phyloP scores from a whole-genome alignment of 202 grass and related monocot genomes.

The Hordeum pubiflorum region DNA sequence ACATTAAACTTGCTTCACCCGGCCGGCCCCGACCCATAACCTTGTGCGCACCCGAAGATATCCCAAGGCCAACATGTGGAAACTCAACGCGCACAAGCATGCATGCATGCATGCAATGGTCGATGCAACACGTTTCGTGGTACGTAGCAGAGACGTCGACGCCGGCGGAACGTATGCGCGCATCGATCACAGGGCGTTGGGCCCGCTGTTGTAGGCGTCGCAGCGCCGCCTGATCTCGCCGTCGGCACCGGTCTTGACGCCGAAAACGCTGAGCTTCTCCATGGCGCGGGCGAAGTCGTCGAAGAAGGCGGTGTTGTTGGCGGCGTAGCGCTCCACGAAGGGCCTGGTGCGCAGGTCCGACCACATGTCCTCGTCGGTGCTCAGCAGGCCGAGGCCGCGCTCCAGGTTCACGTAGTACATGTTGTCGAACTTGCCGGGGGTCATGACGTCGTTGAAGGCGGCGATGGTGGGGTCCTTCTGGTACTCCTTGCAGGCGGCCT shows the following conservation, averaged over 20 bases:
- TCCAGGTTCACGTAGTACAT: constrained; percentile 81
- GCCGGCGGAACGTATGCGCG: not conserved
- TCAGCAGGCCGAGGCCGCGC: constrained; percentile 65
- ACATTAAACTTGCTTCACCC: not conserved
- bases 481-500: constrained; percentile 66
- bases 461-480: constrained; percentile 55
- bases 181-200: constrained; percentile 17
- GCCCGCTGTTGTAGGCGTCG: constrained; percentile 59
- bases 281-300: constrained; percentile 66
- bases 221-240: constrained; percentile 87
- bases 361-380: constrained; percentile 58
- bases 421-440: constrained; percentile 97
- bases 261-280: constrained; percentile 70
- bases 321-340: constrained; percentile 66
- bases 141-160: not conserved
- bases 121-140: not conserved
- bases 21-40: not conserved
- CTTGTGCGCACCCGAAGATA: not conserved
- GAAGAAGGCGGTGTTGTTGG: constrained; percentile 74
- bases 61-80: not conserved
- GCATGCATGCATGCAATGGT: not conserved
- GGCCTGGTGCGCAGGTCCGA: constrained; percentile 50
- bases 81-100: not conserved
- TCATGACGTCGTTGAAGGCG: constrained; percentile 94
- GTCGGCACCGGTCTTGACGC: constrained; percentile 60